Base-by-base conservation (phyloP, 2,329 filamentous ascomycete genomes). In the Penicillium sclerotiorum region DNA sequence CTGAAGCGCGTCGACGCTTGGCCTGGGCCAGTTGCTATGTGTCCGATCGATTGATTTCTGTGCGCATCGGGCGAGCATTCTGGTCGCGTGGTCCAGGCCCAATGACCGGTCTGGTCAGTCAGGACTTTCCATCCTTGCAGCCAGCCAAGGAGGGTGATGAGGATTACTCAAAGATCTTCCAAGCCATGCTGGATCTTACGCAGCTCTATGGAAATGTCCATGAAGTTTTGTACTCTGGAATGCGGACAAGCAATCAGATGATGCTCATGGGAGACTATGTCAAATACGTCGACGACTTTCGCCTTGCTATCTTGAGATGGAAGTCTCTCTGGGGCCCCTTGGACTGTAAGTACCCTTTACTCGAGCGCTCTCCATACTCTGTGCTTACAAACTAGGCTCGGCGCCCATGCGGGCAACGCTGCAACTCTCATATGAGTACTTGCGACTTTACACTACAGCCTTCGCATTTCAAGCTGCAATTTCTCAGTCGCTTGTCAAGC, bases 391-490 rank as follows among this genome's bases (percentile, higher is more conserved):
- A 20, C 28, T 45, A 82, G 80, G 81, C 62, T 86, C 85, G 1
- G 77, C 82, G 1, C 80, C 82, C 5, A 80, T 89, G 55, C 88
- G 88, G 64, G 82, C 83, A 3, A 87, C 82, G 5, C 69, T 90
- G 2, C 75, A 88, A 20, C 77, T 90, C 61, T 87, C 85, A 0
- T 89, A 88, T 61, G 85, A 89, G 58, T 90, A 89, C 61, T 71
- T 90, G 1, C 79, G 86, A 6, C 76, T 90, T 1, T 90, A 90
- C 65, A 87, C 86, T 42, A 89, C 88, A 50, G 86, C 87, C 0
- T 90, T 89, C 62, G 87, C 86, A 1, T 89, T 89, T 57, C 87
- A 90, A 63, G 86, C 87, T 2, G 87, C 85, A 1, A 82, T 81
- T 42, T 82, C 70, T 58, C 80, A 77, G 61, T 80, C 68, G 47